Conservation (phyloP, 306 rosid species). For the Vigna trinervia region DNA sequence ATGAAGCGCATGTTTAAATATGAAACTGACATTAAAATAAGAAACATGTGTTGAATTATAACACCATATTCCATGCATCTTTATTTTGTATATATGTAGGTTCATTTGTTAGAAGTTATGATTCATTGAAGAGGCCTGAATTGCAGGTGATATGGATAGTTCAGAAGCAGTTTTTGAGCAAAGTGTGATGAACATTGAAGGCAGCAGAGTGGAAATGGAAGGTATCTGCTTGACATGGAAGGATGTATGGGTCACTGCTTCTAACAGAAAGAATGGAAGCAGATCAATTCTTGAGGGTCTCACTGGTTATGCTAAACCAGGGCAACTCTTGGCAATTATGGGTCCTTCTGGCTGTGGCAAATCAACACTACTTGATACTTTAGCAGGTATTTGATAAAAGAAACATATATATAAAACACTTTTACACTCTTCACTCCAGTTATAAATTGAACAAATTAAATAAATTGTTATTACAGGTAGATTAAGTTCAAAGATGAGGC, state of each 20-base stretch:
- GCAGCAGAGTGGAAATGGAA: conserved; percentile 2
- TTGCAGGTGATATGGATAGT: background rate
- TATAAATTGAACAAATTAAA: too few relatives aligned
- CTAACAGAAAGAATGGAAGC: conserved; percentile 36
- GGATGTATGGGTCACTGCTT: conserved; percentile 58
- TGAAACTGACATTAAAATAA: too few relatives aligned
- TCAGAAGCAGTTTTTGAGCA: too few relatives aligned
- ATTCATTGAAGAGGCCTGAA: background rate
- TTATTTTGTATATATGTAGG: background rate
- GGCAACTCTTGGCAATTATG: conserved; percentile 59
- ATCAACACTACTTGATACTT: conserved; percentile 71
- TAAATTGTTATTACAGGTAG: conserved; percentile 43
- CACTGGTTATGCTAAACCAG: conserved; percentile 62
- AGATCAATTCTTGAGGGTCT: conserved; percentile 57
- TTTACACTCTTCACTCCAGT: too few relatives aligned
- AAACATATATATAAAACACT: too few relatives aligned
- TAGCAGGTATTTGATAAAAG: conserved; percentile 49
- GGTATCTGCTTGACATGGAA: conserved; percentile 61
- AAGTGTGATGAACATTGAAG: conserved; percentile 28
- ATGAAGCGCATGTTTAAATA: background rate
- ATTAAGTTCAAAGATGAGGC: conserved; percentile 46
- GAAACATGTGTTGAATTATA: background rate
- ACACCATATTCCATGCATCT: background rate
- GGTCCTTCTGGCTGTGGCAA: conserved; percentile 76
- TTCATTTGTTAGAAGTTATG: background rate